These are phyloP conservation scores for Alternaria sp. DNA, from an alignment of 2,329 filamentous ascomycete genomes.

Conservation along the genomic window DNA sequence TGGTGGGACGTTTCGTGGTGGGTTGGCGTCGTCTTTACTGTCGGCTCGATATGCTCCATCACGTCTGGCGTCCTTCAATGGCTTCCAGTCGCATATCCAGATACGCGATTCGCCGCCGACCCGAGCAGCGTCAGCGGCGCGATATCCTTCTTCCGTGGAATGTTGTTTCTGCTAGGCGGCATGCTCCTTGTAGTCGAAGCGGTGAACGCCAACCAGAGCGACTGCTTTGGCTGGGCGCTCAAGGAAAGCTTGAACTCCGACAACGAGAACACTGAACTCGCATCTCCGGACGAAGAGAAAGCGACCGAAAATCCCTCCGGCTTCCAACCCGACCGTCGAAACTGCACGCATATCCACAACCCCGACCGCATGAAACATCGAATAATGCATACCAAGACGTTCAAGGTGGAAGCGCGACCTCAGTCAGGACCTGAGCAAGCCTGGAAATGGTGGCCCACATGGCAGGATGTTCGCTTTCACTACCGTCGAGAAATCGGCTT, in stretches of 20 bases:
- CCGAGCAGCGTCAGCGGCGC: not conserved
- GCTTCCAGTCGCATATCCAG: not conserved
- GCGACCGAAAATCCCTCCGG: not conserved
- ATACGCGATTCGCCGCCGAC: not conserved
- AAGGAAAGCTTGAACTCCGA: not conserved
- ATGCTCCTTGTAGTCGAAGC: not conserved
- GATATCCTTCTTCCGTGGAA: not conserved
- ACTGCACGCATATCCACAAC: not conserved
- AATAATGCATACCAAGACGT: not conserved
- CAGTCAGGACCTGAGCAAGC: not conserved
- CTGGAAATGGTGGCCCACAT: not conserved
- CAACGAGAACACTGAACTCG: not conserved
- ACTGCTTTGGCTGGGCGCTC: slow-evolving; percentile 1
- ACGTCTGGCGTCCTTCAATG: not conserved
- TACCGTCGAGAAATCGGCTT: not conserved
- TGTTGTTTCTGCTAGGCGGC: not conserved
- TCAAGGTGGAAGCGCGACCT: not conserved
- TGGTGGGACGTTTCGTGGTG: slow-evolving; percentile 1
- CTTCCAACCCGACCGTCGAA: not conserved
- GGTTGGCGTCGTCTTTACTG: not conserved
- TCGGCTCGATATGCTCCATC: not conserved
- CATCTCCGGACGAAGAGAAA: not conserved
- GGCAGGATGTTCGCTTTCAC: not conserved
- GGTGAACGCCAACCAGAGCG: not conserved
- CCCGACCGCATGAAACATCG: not conserved